Conservation (phyloP, 2,329 filamentous ascomycete genomes). For the Phialocephala subalpina region DNA sequence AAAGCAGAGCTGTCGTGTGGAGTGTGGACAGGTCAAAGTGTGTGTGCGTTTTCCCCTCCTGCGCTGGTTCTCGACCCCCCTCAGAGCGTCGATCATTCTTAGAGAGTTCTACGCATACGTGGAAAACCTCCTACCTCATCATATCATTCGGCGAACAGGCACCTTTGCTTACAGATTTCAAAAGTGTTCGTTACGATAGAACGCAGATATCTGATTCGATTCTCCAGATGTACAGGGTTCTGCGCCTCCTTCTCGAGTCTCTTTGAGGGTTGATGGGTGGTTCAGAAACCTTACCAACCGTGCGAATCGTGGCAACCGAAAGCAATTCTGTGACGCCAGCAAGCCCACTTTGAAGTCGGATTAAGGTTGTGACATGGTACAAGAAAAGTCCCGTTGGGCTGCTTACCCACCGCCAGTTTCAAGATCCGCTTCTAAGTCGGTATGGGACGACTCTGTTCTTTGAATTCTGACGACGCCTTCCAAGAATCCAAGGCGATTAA, state of each 20-base stretch:
- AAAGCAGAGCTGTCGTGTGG: background rate
- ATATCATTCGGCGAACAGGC: background rate
- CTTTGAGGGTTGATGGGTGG: background rate
- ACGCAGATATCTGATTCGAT: background rate
- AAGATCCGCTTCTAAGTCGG: background rate
- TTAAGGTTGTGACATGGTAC: constrained; percentile 9
- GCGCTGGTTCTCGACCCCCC: constrained; percentile 1
- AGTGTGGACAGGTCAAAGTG: background rate
- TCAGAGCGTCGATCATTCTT: constrained; percentile 8
- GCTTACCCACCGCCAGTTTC: background rate
- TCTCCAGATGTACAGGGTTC: constrained; percentile 17
- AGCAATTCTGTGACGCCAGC: constrained; percentile 23
- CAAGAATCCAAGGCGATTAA: background rate
- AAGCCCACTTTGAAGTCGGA: constrained; percentile 13
- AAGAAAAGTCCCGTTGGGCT: background rate
- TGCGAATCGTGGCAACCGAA: background rate
- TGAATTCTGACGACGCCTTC: background rate
- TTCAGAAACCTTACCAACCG: background rate
- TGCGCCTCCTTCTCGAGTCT: constrained; percentile 15
- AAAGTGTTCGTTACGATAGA: background rate
- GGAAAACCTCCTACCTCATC: background rate
- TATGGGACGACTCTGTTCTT: no score
- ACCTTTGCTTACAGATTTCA: background rate
- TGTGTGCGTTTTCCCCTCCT: constrained; percentile 7
- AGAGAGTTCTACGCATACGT: background rate